Base-by-base conservation (phyloP, 768 basidiomycete species). In the Holtermannia corniformis region DNA sequence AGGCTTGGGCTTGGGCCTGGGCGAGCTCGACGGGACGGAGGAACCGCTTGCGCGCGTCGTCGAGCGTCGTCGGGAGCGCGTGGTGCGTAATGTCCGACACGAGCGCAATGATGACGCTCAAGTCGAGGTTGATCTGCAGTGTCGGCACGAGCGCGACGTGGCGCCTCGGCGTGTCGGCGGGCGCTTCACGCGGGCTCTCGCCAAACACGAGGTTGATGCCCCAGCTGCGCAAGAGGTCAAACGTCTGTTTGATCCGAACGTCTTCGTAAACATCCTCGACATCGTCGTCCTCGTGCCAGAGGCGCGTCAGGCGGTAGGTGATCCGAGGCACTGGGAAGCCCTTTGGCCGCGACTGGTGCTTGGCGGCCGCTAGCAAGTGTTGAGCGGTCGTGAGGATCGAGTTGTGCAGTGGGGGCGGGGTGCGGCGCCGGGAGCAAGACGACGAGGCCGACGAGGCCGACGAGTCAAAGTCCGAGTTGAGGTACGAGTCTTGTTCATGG, bases 31-130 rank as follows among this genome's bases (percentile, higher is more conserved):
- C 47, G 44, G 5, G 75, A 3, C 83, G 80, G 10, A 81, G 75
- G 62, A 87, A 92, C 3, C 85, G 78, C 12, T 70, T 65, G 19
- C 81, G 76, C 0, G 86, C 82, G 27, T 82, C 83, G 13, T 79
- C 78, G 0, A 77, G 59, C 0, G 77, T 75, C 0, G 54, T 41
- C 0, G 88, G 89, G 0, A 88, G 74, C 0, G 78, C 75, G 0
- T 82, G 76, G 68, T 91, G 88, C 0, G 85, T 84, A 48, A 87
- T 80, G 57, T 88, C 87, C 11, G 86, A 87, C 41, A 86, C 78
- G 24, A 91, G 77, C 0, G 90, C 88, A 50, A 93, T 84, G 44
- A 93, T 78, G 1, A 85, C 78, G 0, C 87, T 90, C 11, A 93
- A 76, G 64, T 93, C 90, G 27, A 91, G 78, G 58, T 89, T 86